Evolutionary conservation across 225 moss, liverwort and hornwort species (phyloP).

Genomic region (Ulota crispa): DNA sequence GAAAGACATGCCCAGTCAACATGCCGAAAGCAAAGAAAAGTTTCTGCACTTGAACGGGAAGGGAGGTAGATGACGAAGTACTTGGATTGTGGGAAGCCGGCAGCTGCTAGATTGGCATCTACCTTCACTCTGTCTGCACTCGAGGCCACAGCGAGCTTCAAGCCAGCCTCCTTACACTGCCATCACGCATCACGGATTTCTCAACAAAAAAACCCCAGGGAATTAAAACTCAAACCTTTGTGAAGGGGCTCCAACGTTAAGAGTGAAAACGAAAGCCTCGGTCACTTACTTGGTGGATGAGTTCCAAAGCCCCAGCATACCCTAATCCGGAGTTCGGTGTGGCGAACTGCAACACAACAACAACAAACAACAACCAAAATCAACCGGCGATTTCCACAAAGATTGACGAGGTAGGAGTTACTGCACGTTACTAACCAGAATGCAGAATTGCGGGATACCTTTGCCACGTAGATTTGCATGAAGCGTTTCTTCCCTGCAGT

Average conservation of each 20-base stretch:
- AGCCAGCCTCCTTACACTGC: slow-evolving; percentile 88
- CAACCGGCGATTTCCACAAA: not conserved
- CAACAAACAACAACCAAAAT: not conserved
- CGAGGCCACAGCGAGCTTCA: slow-evolving; percentile 92
- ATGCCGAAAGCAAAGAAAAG: not conserved
- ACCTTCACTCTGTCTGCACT: slow-evolving; percentile 96
- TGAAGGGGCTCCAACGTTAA: not conserved
- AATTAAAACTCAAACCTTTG: not conserved
- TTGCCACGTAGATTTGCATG: slow-evolving; percentile 82
- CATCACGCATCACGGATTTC: slow-evolving; percentile 5
- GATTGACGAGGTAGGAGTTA: not conserved
- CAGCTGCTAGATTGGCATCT: slow-evolving; percentile 93
- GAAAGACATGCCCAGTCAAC: not conserved
- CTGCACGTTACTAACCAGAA: not conserved
- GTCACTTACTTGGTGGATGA: slow-evolving; percentile 48
- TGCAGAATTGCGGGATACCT: slow-evolving; percentile 37
- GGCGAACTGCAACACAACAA: slow-evolving; percentile 56
- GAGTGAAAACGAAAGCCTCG: not conserved
- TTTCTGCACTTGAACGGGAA: not conserved
- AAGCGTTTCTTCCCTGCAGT: slow-evolving; percentile 66
- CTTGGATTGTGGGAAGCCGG: slow-evolving; percentile 78
- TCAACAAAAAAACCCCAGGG: not conserved
- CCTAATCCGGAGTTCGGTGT: slow-evolving; percentile 75
- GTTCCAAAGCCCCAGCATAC: slow-evolving; percentile 83
- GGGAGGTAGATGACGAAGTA: slow-evolving; percentile 30